These are phyloP conservation scores for Aspergillus puulaauensis DNA, from an alignment of 2,329 filamentous ascomycete species.

Conservation along the genomic window DNA sequence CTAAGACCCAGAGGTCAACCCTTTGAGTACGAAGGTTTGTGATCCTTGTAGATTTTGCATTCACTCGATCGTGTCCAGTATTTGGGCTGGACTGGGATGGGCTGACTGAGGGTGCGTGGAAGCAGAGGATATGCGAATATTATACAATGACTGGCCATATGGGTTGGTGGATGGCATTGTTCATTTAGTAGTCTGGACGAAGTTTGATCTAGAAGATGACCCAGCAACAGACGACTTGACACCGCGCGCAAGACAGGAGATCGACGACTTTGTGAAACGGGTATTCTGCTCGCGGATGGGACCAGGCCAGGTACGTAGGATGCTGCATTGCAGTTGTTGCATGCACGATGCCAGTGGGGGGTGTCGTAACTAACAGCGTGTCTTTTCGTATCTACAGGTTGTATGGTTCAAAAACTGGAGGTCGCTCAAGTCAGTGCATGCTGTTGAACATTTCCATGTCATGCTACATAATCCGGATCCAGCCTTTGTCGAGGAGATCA, in stretches of 20 bases:
- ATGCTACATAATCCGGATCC: constrained; percentile 79
- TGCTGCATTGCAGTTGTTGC: background rate
- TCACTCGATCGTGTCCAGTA: background rate
- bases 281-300: constrained; percentile 58
- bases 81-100: background rate
- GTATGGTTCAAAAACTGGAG: constrained; percentile 95
- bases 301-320: constrained; percentile 41
- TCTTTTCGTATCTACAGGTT: constrained; percentile 47
- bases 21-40: constrained; percentile 38
- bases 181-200: constrained; percentile 91
- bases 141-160: constrained; percentile 95
- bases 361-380: background rate
- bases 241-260: constrained; percentile 58
- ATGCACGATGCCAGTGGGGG: background rate
- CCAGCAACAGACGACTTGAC: constrained; percentile 66
- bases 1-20: constrained; percentile 29
- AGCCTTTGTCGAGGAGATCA: constrained; percentile 68
- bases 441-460: constrained; percentile 92
- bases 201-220: constrained; percentile 76
- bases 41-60: background rate
- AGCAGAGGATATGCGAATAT: constrained; percentile 65
- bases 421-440: constrained; percentile 77
- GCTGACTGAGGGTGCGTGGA: background rate
- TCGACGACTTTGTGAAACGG: constrained; percentile 68
- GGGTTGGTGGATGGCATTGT: constrained; percentile 74